Percentiles rank a stretch among this genome's conserved stretches.
Evolutionary conservation across 2,329 filamentous ascomycete species (phyloP).

Genomic region (Diaporthe velutina): DNA sequence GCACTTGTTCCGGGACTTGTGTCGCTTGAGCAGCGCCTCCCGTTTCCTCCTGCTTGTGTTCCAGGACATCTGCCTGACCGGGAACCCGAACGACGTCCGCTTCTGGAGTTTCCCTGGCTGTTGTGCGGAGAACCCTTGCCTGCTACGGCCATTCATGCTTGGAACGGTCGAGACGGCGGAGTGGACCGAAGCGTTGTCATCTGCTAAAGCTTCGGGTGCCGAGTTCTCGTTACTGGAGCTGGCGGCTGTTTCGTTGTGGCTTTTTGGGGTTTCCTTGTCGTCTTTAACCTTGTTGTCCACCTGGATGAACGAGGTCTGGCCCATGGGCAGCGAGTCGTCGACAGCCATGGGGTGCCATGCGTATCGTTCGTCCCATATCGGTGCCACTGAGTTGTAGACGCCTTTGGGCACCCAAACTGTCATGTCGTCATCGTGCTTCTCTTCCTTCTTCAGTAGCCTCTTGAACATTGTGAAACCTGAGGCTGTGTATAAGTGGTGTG

Average conservation of each 20-base stretch:
- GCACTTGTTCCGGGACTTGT: background rate
- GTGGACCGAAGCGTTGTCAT: constrained; percentile 12
- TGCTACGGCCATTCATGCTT: background rate
- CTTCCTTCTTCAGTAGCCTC: constrained; percentile 9
- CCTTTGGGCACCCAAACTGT: constrained; percentile 15
- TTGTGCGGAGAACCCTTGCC: background rate
- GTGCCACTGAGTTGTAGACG: constrained; percentile 5
- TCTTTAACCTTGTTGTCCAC: background rate
- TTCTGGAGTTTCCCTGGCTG: background rate
- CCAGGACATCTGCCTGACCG: constrained; percentile 17
- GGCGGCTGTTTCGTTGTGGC: background rate
- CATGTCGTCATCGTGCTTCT: constrained; percentile 17
- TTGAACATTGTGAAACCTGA: background rate
- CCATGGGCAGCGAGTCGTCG: constrained; percentile 6
- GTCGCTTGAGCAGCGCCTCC: constrained; percentile 1
- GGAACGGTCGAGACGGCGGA: constrained; percentile 14
- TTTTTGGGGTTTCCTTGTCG: background rate
- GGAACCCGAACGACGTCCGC: constrained; percentile 13
- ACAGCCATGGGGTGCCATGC: constrained; percentile 6
- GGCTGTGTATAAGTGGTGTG: background rate
- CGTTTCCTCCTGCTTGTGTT: constrained; percentile 13
- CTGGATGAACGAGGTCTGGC: constrained; percentile 6
- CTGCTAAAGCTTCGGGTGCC: background rate
- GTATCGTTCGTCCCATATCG: constrained; percentile 18
- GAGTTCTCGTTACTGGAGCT: background rate